Evolutionary conservation across 352 stramenopile species (phyloP), one percentile per base, ranked within the genome.

Genomic region (Phytophthora litchii): DNA sequence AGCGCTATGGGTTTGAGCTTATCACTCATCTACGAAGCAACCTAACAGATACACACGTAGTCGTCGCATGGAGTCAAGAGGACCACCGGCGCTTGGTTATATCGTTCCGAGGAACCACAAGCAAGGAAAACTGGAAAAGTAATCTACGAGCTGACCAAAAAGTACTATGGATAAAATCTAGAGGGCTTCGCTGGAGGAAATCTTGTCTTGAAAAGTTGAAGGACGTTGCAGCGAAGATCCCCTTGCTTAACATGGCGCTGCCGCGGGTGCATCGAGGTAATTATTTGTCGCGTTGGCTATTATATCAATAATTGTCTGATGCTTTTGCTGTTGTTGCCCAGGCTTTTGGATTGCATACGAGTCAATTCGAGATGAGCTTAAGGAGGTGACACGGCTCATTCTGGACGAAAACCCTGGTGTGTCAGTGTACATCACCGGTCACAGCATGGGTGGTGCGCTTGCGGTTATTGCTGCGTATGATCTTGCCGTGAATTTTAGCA

Each of bases 401-500:
- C 47, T 94, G 21, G 81, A 94, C 41, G 86, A 94, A 64, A 84
- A 94, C 21, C 83, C 86, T 2, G 82, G 85, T n/a, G 72, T 91
- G n/a, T 86, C 73, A 5, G 76, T 98, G 8, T 98, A 96, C 61
- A 66, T 97, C 10, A 97, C 91, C 10, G 95, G 95, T 0, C 94
- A 98, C 68, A 96, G 83, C 44, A 88, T 98, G 62, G 95, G 95
- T 17, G 95, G 89, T 10, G 88, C 90, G 4, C 70, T 98, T 20
- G 91, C 95, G 0, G 86, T 96, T 12, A 67, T 98, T 14, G 87
- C 83, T 23, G 88, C 86, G 3, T 94, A 95, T 57, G 88, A 96
- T 54, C 69, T 94, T 14, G 83, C 84, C 2, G 80, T 91, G 45
- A 91, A 92, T 64, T 91, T 92, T 58, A 91, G 65, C 60, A 91